These are phyloP conservation scores for Lathyrus oleraceus DNA, from an alignment of 306 rosid species.

Conservation along the genomic window DNA sequence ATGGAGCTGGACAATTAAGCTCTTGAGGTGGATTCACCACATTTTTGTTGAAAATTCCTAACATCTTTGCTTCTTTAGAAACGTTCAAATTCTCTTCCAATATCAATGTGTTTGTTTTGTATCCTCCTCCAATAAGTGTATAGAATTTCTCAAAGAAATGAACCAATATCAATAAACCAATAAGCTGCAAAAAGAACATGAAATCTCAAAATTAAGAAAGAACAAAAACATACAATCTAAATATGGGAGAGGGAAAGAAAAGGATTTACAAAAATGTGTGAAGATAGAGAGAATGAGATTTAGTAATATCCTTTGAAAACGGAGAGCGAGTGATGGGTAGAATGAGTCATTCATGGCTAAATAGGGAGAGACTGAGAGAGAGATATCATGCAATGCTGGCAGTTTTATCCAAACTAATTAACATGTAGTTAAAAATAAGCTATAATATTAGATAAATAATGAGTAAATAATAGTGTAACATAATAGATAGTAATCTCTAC, in stretches of 20 bases:
- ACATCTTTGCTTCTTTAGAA: constrained; percentile 48
- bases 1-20: constrained; percentile 70
- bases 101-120: constrained; percentile 7
- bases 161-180: constrained; percentile 40
- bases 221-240: not conserved
- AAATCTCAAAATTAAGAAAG: constrained; percentile 10
- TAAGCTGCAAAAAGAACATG: constrained; percentile 41
- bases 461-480: too few relatives aligned
- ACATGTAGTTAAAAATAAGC: not conserved
- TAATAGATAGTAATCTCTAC: too few relatives aligned
- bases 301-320: constrained; percentile 26
- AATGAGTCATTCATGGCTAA: constrained; percentile 3
- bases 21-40: constrained; percentile 83
- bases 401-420: constrained; percentile 53
- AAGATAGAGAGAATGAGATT: constrained; percentile 21
- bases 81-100: constrained; percentile 14
- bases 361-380: constrained; percentile 7
- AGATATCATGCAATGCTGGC: constrained; percentile 39
- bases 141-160: constrained; percentile 39
- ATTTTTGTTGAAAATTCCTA: constrained; percentile 75
- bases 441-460: not conserved
- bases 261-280: constrained; percentile 26
- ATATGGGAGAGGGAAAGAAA: not conserved
- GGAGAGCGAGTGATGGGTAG: constrained; percentile 22
- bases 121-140: constrained; percentile 17